phyloP scores from a whole-genome alignment of 2,329 filamentous ascomycete genomes.

The Aspergillus pseudoviridinutans region DNA sequence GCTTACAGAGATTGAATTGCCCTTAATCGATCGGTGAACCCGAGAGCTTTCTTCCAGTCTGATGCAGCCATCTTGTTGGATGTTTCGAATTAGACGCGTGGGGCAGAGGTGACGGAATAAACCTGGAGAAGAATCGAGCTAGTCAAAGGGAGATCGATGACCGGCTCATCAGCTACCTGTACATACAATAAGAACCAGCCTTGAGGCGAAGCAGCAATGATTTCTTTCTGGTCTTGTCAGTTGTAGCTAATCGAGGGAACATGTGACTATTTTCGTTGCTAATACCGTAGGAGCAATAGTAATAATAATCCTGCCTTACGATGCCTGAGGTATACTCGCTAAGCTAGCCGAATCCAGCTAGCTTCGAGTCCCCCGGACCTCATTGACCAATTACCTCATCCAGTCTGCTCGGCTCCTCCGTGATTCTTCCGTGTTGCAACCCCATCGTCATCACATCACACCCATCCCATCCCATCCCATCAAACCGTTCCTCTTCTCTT shows the following conservation, averaged over 20 bases:
- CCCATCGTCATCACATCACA: slow-evolving; percentile 12
- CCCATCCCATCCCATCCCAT: slow-evolving; percentile 11
- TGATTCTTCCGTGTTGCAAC: slow-evolving; percentile 6
- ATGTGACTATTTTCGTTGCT: background rate
- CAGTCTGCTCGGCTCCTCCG: slow-evolving; percentile 3
- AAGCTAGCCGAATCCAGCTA: background rate
- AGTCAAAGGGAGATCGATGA: background rate
- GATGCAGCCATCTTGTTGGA: slow-evolving; percentile 37
- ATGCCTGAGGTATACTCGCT: background rate
- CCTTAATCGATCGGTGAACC: slow-evolving; percentile 59
- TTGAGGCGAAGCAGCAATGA: background rate
- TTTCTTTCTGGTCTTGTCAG: background rate
- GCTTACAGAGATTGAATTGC: slow-evolving; percentile 61
- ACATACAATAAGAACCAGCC: background rate
- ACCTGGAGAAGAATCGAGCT: background rate
- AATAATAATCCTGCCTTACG: background rate
- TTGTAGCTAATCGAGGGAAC: slow-evolving; percentile 2
- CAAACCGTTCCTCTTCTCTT: slow-evolving; percentile 9
- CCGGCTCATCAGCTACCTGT: background rate
- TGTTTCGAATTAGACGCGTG: background rate
- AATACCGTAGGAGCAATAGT: too few species aligned
- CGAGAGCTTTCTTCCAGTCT: slow-evolving; percentile 51
- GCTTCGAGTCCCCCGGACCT: background rate
- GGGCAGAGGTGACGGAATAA: slow-evolving; percentile 24
- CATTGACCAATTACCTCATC: background rate